These are phyloP conservation scores for Arachnopeziza araneosa DNA, from an alignment of 2,329 filamentous ascomycete species.

Conservation along the genomic window DNA sequence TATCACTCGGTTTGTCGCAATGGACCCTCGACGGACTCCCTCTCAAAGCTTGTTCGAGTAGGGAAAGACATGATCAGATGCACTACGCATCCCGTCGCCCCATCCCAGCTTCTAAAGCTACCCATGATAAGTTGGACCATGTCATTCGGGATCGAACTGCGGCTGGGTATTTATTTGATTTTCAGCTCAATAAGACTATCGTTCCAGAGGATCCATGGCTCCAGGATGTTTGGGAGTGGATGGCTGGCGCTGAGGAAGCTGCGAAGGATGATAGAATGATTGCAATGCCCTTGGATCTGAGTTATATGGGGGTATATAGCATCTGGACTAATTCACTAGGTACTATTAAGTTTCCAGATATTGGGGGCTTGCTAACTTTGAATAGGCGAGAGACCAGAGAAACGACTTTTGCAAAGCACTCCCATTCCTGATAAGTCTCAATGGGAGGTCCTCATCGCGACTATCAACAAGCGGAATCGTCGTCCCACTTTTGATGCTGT, in stretches of 20 bases:
- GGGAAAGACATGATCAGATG: conserved; percentile 49
- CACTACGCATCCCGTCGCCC: conserved; percentile 37
- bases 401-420: conserved; percentile 42
- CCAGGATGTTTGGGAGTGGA: conserved; percentile 73
- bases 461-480: conserved; percentile 57
- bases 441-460: conserved; percentile 58
- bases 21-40: neutral
- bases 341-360: conserved; percentile 27
- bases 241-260: conserved; percentile 59
- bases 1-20: neutral
- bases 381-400: conserved; percentile 42
- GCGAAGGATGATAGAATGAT: conserved; percentile 66
- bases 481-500: conserved; percentile 60
- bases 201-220: conserved; percentile 68
- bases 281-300: conserved; percentile 61
- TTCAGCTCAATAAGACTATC: conserved; percentile 58
- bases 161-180: conserved; percentile 60
- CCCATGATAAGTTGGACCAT: conserved; percentile 36
- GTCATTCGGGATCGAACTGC: conserved; percentile 54
- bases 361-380: conserved; percentile 1
- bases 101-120: conserved; percentile 10
- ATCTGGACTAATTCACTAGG: conserved; percentile 69
- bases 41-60: conserved; percentile 37
- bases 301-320: conserved; percentile 67
- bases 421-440: conserved; percentile 40